Evolutionary conservation across 305 asterid species (phyloP).

Genomic region (Coffea humblotiana): DNA sequence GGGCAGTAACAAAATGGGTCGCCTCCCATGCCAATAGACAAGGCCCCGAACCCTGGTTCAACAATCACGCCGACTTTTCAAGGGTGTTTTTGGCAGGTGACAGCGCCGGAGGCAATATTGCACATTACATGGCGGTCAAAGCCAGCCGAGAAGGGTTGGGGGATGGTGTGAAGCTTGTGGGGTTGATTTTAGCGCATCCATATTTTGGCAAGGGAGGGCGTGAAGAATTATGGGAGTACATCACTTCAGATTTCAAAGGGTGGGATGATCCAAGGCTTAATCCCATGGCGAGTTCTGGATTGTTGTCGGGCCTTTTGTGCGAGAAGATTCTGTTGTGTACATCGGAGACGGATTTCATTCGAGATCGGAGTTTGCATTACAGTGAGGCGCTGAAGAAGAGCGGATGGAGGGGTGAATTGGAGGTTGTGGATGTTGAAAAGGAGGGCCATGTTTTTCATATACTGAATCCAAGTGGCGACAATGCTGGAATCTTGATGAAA

Average conservation of each 20-base stretch:
- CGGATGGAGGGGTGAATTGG: constrained; percentile 53
- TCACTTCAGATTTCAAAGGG: constrained; percentile 43
- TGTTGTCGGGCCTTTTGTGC: constrained; percentile 41
- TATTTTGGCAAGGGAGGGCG: constrained; percentile 44
- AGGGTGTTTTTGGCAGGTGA: constrained; percentile 65
- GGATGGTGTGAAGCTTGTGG: constrained; percentile 28
- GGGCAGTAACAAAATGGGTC: constrained; percentile 57
- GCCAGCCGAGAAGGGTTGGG: constrained; percentile 17
- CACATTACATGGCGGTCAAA: constrained; percentile 46
- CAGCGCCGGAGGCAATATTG: constrained; percentile 77
- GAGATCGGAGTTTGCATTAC: constrained; percentile 44
- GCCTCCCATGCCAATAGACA: constrained; percentile 28
- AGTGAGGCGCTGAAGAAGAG: constrained; percentile 43
- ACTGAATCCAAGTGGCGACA: constrained; percentile 24
- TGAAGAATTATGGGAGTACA: constrained; percentile 40
- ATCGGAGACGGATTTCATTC: constrained; percentile 51
- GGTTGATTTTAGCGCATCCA: constrained; percentile 58
- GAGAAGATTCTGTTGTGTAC: constrained; percentile 41
- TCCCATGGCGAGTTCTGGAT: constrained; percentile 42
- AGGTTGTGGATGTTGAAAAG: constrained; percentile 45
- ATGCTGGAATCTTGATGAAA: constrained; percentile 37
- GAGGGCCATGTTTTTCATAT: constrained; percentile 63
- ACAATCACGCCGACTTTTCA: constrained; percentile 40
- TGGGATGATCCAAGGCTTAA: constrained; percentile 41
- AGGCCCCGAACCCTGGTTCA: constrained; percentile 61